Conservation (phyloP, 1,139 yeast species). For the Geotrichum europaeum region DNA sequence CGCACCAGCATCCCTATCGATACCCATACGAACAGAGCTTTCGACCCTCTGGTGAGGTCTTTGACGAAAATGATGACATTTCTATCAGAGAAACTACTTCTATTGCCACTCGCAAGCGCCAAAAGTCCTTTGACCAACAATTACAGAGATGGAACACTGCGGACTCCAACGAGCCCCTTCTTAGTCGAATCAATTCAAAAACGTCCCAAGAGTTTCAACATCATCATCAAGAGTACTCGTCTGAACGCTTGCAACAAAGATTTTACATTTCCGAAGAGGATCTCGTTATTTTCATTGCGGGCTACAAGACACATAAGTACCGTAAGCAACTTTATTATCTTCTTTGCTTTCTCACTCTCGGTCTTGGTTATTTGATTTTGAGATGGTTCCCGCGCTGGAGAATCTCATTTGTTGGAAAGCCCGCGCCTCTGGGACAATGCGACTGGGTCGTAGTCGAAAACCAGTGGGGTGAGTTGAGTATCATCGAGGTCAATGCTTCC, state of each 20-base stretch:
- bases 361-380: constrained; percentile 63
- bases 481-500: constrained; percentile 49
- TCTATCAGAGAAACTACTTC: constrained; percentile 2
- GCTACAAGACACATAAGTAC: constrained; percentile 54
- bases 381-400: constrained; percentile 83
- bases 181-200: constrained; percentile 14
- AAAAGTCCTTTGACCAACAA: constrained; percentile 13
- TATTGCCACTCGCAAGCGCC: constrained; percentile 14
- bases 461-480: constrained; percentile 79
- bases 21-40: constrained; percentile 21
- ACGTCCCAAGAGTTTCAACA: constrained; percentile 10
- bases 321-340: constrained; percentile 47
- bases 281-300: constrained; percentile 88
- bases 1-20: constrained; percentile 24
- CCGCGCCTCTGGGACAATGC: constrained; percentile 66
- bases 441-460: constrained; percentile 94
- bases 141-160: constrained; percentile 18
- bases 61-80: constrained; percentile 6
- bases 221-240: constrained; percentile 21
- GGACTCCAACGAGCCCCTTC: constrained; percentile 22
- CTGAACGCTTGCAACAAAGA: constrained; percentile 57
- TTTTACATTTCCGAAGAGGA: constrained; percentile 95
- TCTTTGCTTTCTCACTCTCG: constrained; percentile 56
- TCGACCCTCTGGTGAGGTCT: constrained; percentile 9
- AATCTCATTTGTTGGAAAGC: constrained; percentile 60